Conservation (phyloP, 2,329 filamentous ascomycete species). For the Trichoderma guizhouense region DNA sequence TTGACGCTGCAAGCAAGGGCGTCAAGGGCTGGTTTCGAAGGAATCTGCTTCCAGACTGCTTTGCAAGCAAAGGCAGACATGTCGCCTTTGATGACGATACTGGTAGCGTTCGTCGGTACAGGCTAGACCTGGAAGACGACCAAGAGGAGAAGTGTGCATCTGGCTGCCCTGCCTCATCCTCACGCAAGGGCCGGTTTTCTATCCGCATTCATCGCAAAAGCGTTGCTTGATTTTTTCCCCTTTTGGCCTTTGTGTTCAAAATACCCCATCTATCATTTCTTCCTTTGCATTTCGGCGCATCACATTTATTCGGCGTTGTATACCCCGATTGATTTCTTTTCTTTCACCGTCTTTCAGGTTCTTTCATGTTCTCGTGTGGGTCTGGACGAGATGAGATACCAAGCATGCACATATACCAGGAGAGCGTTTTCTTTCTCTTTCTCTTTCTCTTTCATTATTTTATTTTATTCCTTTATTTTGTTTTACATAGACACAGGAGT, state of each 20-base stretch:
- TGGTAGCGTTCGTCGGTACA: conserved; percentile 61
- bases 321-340: conserved; percentile 28
- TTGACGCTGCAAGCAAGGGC: conserved; percentile 59
- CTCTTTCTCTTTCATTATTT: neutral
- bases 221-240: conserved; percentile 13
- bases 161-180: neutral
- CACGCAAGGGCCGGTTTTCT: conserved; percentile 28
- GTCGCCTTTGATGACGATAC: conserved; percentile 59
- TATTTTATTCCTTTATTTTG: neutral
- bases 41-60: conserved; percentile 58
- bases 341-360: neutral
- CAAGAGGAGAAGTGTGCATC: conserved; percentile 26
- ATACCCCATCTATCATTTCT: conserved; percentile 15
- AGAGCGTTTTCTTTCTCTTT: neutral
- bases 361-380: conserved; percentile 3
- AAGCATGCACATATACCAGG: conserved; percentile 11
- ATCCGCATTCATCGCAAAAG: conserved; percentile 31
- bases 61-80: conserved; percentile 50
- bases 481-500: neutral
- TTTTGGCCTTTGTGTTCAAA: neutral
- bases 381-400: conserved; percentile 8
- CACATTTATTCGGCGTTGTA: conserved; percentile 35
- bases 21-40: conserved; percentile 59
- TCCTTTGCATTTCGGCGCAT: conserved; percentile 26
- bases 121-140: conserved; percentile 54